These are phyloP conservation scores for Daldinia bambusicola DNA, from an alignment of 495 filamentous ascomycete species.

Conservation along the genomic window DNA sequence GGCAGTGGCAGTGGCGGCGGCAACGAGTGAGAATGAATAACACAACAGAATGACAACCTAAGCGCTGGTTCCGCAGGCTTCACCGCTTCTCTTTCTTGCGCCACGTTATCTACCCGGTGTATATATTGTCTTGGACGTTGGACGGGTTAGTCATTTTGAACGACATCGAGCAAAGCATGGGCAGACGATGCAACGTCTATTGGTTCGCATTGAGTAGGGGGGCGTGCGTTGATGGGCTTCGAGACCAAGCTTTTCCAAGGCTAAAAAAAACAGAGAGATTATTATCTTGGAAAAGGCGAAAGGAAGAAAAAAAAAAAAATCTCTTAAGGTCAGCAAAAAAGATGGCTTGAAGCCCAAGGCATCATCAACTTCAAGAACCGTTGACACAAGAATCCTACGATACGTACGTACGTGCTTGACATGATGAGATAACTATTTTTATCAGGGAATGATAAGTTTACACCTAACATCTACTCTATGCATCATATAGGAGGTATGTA, in stretches of 20 bases:
- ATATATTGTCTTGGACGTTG: slow-evolving; percentile 9
- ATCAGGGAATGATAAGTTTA: not conserved
- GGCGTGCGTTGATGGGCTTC: not conserved
- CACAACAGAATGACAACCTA: not conserved
- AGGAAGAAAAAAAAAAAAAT: not conserved
- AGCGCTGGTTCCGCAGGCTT: not conserved
- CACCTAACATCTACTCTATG: not conserved
- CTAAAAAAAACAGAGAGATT: too few relatives aligned
- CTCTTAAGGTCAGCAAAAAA: not conserved
- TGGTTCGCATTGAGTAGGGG: not conserved
- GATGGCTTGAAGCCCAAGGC: not conserved
- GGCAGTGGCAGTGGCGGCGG: slow-evolving; percentile 2
- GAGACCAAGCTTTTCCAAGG: not conserved
- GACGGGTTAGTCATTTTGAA: not conserved
- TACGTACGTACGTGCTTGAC: not conserved
- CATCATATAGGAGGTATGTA: too few relatives aligned
- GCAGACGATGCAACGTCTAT: not conserved
- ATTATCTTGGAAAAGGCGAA: not conserved
- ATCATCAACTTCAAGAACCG: not conserved
- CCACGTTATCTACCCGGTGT: slow-evolving; percentile 2
- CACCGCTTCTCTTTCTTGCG: slow-evolving; percentile 25
- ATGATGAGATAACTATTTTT: slow-evolving; percentile 1
- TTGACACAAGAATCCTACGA: not conserved
- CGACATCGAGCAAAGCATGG: not conserved
- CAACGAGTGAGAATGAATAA: slow-evolving; percentile 10